Base-by-base conservation (phyloP, 768 basidiomycete species). In the Auriscalpium microsporum region DNA sequence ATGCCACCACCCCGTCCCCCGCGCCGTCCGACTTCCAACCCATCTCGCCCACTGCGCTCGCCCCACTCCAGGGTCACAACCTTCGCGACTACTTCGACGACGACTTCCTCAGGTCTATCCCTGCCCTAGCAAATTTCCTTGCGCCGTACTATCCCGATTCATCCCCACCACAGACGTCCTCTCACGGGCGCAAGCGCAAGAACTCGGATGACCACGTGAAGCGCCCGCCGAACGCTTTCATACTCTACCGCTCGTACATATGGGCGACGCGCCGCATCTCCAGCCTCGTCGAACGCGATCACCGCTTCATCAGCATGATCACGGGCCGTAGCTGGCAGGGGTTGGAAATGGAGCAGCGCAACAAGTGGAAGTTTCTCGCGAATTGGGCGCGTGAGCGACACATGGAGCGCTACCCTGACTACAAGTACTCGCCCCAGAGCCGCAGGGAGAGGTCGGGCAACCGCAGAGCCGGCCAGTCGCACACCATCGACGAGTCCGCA, bases 181-280 rank as follows among this genome's bases (percentile, higher is more conserved):
- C 58, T 8, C 76, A 77, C 53, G 67, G 67, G 0, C 72, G 73
- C 54, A 73, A 70, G 0, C 72, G 73, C 54, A 73, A 70, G 59
- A 70, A 68, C 64, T 69, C 66, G 63, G 69, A 64, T 10, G 74
- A 73, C 37, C 83, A 83, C 65, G 79, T 91, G 38, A 83, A 82
- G 35, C 83, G 90, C 13, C 91, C 91, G 1, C 78, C 86, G 54
- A 94, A 94, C 64, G 85, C 90, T 10, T 94, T 92, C 75, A 90
- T 92, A 70, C 73, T 91, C 57, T 92, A 81, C 67, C 83, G 90
- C 42, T 88, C 83, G 17, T 78, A 78, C 64, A 77, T 86, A 45
- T 78, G 87, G 71, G 69, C 73, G 51, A 77, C 77, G 57, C 70
- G 74, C 3, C 71, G 75, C 38, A 66, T 75, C 17, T 44, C 45